Base-by-base conservation (phyloP, 768 basidiomycete species). In the Phylloporus scabripes region DNA sequence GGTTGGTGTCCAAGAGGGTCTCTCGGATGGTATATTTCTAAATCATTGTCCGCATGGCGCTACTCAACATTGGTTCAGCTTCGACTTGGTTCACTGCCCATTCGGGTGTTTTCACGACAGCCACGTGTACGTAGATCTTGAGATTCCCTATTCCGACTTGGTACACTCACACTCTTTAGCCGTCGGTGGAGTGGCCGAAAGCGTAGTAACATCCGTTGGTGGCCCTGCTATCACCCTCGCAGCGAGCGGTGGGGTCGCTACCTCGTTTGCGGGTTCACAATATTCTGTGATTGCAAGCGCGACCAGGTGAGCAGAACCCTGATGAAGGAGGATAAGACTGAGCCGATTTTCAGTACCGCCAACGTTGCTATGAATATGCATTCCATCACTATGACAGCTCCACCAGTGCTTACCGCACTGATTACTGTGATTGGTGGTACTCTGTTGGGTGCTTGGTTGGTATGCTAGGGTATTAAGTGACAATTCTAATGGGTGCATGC, bases 161-260 rank as follows among this genome's bases (percentile, higher is more conserved):
- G 29, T 14, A 41, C 10, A 18, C 42, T 48, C 15, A 45, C 20
- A 9, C 40, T 45, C 34, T 26, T 33, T 37, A 86, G 85, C 81
- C 26, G 58, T 74, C 48, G 81, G 71, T n/a, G 83, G 78, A 12
- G 49, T 67, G 8, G 77, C 70, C 2, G 66, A 72, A 43, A 86
- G 80, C 12, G 60, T 85, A 17, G 65, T 86, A 24, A 82, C 79
- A 14, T 78, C 76, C 36, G 74, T 60, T 9, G 85, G 81, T 7
- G 84, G 83, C 10, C 56, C 72, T 38, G 83, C 75, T 1, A 65
- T 84, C 49, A 86, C 83, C 0, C 72, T 87, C 17, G 83, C 81
- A 23, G 36, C 73, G 59, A 60, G 63, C 44, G 67, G 65, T 28
- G 69, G 68, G 14, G 69, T 70, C 14, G 70, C 66, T 7, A 83